A percentile compares a stretch with the other conserved stretches of the same genome.
Evolutionary conservation across 805 yeast species (phyloP).

Genomic region (Kodamaea fukazawae): DNA sequence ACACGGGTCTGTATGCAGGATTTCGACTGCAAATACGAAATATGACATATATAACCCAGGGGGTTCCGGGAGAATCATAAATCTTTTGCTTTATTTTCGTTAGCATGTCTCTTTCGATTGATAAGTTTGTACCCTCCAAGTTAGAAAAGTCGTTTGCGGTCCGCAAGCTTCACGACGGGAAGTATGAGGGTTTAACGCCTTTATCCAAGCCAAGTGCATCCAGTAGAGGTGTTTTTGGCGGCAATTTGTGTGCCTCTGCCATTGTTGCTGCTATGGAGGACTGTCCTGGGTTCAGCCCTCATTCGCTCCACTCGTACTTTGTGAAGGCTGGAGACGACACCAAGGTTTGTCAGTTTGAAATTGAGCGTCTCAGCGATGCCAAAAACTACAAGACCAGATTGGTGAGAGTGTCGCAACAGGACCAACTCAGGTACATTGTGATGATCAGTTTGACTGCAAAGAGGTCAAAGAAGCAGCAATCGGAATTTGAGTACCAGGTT

Average conservation of each 20-base stretch:
- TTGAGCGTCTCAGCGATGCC: constrained; percentile 35
- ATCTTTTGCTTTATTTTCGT: not conserved
- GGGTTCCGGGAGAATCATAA: not conserved
- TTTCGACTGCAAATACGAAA: not conserved
- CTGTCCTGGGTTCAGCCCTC: constrained; percentile 34
- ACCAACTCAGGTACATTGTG: constrained; percentile 28
- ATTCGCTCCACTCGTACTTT: constrained; percentile 40
- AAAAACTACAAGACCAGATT: constrained; percentile 34
- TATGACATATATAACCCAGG: not conserved
- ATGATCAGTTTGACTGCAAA: constrained; percentile 34
- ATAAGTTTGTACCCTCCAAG: constrained; percentile 7
- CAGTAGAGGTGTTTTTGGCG: constrained; percentile 41
- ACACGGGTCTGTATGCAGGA: constrained; percentile 1
- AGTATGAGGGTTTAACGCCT: constrained; percentile 16
- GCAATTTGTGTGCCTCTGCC: constrained; percentile 36
- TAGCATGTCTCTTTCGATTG: constrained; percentile 5
- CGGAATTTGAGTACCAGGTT: constrained; percentile 30
- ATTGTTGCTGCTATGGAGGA: constrained; percentile 34
- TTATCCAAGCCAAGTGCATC: constrained; percentile 20
- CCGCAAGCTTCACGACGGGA: constrained; percentile 8
- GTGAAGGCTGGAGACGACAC: constrained; percentile 37
- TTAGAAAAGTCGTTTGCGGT: constrained; percentile 16
- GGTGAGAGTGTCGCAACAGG: constrained; percentile 30
- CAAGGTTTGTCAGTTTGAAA: constrained; percentile 28
- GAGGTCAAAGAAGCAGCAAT: constrained; percentile 10